Evolutionary conservation across 179 eudicot genomes (phyloP), one percentile per base, ranked within the genome.

Genomic region (Spergularia azorica): DNA sequence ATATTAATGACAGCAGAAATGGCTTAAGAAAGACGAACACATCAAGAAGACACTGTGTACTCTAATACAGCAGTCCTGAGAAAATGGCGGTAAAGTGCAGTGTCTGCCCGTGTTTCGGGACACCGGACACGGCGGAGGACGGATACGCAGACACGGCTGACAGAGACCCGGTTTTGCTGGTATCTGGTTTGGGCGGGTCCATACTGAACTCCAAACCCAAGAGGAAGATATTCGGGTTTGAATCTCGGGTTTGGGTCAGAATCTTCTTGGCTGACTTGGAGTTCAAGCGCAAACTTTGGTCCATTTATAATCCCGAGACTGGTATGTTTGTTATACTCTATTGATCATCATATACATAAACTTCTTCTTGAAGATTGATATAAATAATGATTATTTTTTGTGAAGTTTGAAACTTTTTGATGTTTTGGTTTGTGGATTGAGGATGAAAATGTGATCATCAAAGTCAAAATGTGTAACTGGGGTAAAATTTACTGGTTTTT

Each of bases 231-330:
- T 81, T 80, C 69, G 86, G 90, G 79, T 86, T 75, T 48, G 87
- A 90, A 74, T 86, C 86, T 50, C 95, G 98, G 84, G 95, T 92
- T 54, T 93, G 98, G 98, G 98, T 93, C 61, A 81, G 98, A 72
- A 81, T 93, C 41, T 84, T 89, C 71, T 84, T 93, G 51, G 98
- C 98, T 75, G 93, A 92, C 73, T 87, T 91, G 82, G 91, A 89
- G 90, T 93, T 93, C 83, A 90, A 77, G 87, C 80, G 83, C 82
- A 87, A 84, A 82, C 79, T 90, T 20, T 92, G 91, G 97, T 92
- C 97, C 14, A 69, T 90, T 55, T 93, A 93, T 78, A 90, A 93
- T 80, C 90, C 97, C 16, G 14, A 67, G 10, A 91, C 97, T 50
- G 97, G 97, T 90, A 9, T 68, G 9, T 60, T n/a, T 21, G 6